Conservation (phyloP, 2,329 filamentous ascomycete genomes). For the Claviceps purpurea region DNA sequence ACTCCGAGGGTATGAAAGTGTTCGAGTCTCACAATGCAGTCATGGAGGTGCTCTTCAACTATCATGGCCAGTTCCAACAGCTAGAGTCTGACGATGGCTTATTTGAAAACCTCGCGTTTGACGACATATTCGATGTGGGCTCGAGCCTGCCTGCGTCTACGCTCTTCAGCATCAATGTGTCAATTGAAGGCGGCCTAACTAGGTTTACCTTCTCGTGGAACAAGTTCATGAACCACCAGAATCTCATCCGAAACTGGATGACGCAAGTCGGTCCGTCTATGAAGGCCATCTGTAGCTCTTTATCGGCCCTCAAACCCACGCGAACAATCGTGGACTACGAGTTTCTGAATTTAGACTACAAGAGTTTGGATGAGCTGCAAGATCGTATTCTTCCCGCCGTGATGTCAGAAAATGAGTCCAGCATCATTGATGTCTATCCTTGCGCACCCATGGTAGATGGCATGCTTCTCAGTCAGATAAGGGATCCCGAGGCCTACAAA, state of each 20-base stretch:
- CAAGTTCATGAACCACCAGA: conserved; percentile 1
- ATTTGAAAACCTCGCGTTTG: conserved; percentile 4
- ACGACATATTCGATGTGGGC: conserved; percentile 3
- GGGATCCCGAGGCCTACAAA: conserved; percentile 8
- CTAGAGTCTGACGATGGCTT: conserved; percentile 8
- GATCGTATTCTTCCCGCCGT: conserved; percentile 10
- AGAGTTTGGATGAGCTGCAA: conserved; percentile 13
- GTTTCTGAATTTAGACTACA: conserved; percentile 12
- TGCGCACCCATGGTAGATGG: conserved; percentile 25
- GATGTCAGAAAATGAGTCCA: conserved; percentile 6
- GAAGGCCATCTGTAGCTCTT: background rate
- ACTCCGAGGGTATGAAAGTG: background rate
- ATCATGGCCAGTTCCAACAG: conserved; percentile 8
- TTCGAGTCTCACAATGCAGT: background rate
- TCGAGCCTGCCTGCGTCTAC: background rate
- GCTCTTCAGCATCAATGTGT: conserved; percentile 2
- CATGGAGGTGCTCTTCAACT: conserved; percentile 5
- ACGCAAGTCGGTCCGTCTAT: conserved; percentile 1
- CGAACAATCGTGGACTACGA: conserved; percentile 1
- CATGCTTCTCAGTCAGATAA: conserved; percentile 20
- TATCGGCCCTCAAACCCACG: background rate
- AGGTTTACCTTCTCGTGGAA: conserved; percentile 4
- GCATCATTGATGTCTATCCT: conserved; percentile 23
- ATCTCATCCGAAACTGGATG: conserved; percentile 3
- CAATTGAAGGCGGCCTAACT: conserved; percentile 1